Conservation (phyloP, 2,329 filamentous ascomycete genomes). For the Tolypocladium tropicale region DNA sequence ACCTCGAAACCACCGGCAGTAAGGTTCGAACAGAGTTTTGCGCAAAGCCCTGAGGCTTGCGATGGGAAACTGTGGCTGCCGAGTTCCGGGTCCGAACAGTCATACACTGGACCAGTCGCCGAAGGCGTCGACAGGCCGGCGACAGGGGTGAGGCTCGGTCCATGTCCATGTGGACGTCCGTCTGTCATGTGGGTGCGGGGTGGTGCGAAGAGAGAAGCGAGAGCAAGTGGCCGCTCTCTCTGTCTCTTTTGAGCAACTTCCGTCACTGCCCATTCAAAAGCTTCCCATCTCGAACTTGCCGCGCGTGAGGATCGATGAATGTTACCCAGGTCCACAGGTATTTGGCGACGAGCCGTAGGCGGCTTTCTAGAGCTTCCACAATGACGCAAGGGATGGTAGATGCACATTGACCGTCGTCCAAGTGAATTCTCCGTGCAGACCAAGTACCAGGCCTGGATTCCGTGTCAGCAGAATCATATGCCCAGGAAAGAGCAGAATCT, state of each 20-base stretch:
- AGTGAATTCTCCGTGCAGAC: not conserved
- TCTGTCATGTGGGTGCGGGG: not conserved
- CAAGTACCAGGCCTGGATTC: not conserved
- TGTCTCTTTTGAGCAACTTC: not conserved
- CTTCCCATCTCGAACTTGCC: not conserved
- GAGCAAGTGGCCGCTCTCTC: not conserved
- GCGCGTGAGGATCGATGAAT: not conserved
- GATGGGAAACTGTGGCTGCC: not conserved
- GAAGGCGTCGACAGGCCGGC: not conserved
- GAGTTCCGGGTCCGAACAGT: not conserved
- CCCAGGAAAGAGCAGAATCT: not conserved
- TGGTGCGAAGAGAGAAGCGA: not conserved
- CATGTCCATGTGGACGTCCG: not conserved
- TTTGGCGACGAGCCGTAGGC: too few species aligned
- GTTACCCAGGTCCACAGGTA: too few species aligned
- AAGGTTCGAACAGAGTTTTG: too few species aligned
- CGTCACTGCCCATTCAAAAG: not conserved
- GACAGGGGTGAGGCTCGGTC: not conserved
- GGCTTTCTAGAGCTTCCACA: not conserved
- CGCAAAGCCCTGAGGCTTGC: not conserved
- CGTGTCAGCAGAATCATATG: not conserved
- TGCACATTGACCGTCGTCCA: not conserved
- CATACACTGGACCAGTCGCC: not conserved
- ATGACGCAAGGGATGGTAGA: not conserved
- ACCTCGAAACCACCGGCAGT: too few species aligned